These are phyloP conservation scores for Paracorniculantispora psalliotae DNA, from an alignment of 2,329 filamentous ascomycete species.

Conservation along the genomic window DNA sequence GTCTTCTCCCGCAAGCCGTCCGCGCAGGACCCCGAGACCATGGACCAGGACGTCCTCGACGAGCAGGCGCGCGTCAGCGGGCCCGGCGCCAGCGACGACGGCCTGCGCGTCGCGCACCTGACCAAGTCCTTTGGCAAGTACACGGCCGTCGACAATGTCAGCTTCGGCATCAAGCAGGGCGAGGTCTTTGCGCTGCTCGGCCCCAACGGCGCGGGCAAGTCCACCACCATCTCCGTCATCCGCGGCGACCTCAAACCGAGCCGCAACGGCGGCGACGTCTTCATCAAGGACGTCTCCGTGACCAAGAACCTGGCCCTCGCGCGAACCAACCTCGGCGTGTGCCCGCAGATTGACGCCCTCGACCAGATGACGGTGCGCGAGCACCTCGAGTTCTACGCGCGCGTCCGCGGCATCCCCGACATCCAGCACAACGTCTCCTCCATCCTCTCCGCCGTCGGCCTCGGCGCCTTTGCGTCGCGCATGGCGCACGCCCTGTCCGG, in stretches of 20 bases:
- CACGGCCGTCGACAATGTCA: constrained; percentile 81
- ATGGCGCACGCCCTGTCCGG: constrained; percentile 79
- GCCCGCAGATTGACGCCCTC: constrained; percentile 82
- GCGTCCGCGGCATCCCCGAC: constrained; percentile 71
- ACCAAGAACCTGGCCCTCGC: constrained; percentile 66
- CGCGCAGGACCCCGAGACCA: constrained; percentile 24
- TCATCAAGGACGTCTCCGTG: constrained; percentile 74
- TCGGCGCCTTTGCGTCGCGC: constrained; percentile 63
- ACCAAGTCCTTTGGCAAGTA: constrained; percentile 74
- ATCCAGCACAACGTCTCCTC: constrained; percentile 72
- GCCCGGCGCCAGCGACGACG: constrained; percentile 42
- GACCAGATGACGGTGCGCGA: constrained; percentile 87
- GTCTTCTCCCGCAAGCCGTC: constrained; percentile 32
- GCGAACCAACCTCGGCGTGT: constrained; percentile 78
- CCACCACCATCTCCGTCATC: constrained; percentile 82
- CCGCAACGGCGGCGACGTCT: constrained; percentile 66
- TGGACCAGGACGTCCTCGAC: constrained; percentile 57
- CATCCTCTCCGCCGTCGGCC: constrained; percentile 75
- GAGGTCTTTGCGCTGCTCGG: constrained; percentile 87
- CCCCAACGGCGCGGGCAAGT: constrained; percentile 88
- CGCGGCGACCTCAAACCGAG: constrained; percentile 80
- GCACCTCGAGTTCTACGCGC: constrained; percentile 83
- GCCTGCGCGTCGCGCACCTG: constrained; percentile 72
- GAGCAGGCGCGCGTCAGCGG: constrained; percentile 59
- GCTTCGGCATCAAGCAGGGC: constrained; percentile 72